Evolutionary conservation across 148 eudicot species (phyloP).

Genomic region (Fagopyrum esculentum): DNA sequence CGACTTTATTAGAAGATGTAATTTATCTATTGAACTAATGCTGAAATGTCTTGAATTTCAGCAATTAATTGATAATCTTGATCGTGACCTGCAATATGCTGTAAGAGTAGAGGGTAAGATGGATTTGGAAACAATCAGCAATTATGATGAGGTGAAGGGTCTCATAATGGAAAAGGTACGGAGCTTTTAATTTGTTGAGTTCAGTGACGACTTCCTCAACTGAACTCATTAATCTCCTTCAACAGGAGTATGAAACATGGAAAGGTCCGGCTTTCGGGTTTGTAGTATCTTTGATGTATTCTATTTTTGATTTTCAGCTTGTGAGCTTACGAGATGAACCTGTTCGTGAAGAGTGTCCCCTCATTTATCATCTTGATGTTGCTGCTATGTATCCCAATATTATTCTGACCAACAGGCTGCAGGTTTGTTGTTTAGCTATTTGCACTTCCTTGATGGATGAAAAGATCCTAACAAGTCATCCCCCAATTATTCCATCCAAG

Average conservation of each 20-base stretch:
- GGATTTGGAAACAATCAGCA: constrained; percentile 66
- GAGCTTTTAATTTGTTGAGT: constrained; percentile 13
- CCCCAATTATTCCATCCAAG: not conserved
- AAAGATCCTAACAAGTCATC: no score
- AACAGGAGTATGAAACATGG: not conserved
- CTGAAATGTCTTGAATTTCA: constrained; percentile 28
- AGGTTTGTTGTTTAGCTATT: constrained; percentile 42
- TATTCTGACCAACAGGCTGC: constrained; percentile 97
- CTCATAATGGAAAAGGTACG: constrained; percentile 79
- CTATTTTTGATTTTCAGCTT: constrained; percentile 48
- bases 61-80: constrained; percentile 89
- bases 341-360: constrained; percentile 82
- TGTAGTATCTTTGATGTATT: not conserved
- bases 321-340: constrained; percentile 66
- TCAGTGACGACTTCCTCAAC: not conserved
- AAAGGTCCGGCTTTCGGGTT: not conserved
- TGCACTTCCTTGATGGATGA: not conserved
- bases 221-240: not conserved
- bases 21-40: not conserved
- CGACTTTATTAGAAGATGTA: not conserved
- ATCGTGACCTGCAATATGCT: constrained; percentile 98
- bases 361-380: constrained; percentile 98
- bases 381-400: constrained; percentile 99
- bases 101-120: constrained; percentile 96
- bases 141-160: constrained; percentile 88